phyloP scores from a whole-genome alignment of 768 basidiomycete genomes.

The Lactifluus rugatus region DNA sequence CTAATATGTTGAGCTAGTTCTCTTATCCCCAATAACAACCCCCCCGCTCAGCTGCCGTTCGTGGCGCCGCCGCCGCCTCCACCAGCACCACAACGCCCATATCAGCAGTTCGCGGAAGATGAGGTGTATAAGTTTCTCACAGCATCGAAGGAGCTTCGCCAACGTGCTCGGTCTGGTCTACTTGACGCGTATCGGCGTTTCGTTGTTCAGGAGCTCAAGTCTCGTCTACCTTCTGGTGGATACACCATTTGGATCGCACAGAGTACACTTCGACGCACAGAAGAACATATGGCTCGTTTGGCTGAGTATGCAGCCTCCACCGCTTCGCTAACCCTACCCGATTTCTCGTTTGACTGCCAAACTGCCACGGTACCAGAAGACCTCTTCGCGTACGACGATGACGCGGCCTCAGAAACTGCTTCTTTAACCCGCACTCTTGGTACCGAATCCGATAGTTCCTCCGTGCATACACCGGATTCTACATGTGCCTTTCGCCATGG shows the following conservation, averaged over 20 bases:
- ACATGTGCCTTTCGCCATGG: conserved; percentile 24
- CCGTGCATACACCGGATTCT: conserved; percentile 35
- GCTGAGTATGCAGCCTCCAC: conserved; percentile 17
- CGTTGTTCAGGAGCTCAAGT: conserved; percentile 43
- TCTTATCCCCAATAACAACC: conserved; percentile 7
- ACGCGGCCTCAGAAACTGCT: conserved; percentile 16
- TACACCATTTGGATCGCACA: conserved; percentile 48
- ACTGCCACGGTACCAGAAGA: conserved; percentile 9
- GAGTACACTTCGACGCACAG: conserved; percentile 41
- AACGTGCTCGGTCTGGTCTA: conserved; percentile 55
- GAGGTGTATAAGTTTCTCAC: conserved; percentile 11
- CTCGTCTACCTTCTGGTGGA: conserved; percentile 27
- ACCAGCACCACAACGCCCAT: conserved; percentile 1
- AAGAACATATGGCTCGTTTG: conserved; percentile 25
- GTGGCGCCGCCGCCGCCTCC: conserved; percentile 21
- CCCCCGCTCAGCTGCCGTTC: background rate
- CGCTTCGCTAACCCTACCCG: conserved; percentile 3
- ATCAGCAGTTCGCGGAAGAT: conserved; percentile 11
- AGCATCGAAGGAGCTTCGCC: conserved; percentile 37
- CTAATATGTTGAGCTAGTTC: conserved; percentile 15
- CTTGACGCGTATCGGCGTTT: conserved; percentile 58
- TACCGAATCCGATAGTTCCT: conserved; percentile 41
- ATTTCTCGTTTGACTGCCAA: conserved; percentile 9
- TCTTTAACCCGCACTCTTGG: conserved; percentile 12
- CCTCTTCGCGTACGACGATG: conserved; percentile 31